These are phyloP conservation scores for Sphaerulina populicola DNA, from an alignment of 2,329 filamentous ascomycete genomes.

Conservation along the genomic window DNA sequence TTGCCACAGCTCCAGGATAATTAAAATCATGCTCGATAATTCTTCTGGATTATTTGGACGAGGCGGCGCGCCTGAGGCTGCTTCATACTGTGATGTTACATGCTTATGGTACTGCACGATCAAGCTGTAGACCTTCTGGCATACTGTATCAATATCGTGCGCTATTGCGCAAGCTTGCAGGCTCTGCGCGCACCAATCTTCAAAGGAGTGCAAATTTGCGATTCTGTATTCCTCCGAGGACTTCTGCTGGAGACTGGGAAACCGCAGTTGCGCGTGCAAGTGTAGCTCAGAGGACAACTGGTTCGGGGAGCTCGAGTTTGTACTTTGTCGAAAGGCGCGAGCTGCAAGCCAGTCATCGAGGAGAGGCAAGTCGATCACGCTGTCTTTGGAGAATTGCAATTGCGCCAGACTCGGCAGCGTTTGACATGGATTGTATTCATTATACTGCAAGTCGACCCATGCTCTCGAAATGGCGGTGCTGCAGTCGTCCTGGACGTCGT, in stretches of 20 bases:
- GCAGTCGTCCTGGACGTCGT: conserved; percentile 1
- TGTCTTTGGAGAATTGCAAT: conserved; percentile 25
- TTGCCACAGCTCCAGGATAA: conserved; percentile 51
- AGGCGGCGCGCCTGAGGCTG: too few relatives aligned
- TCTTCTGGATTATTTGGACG: not conserved
- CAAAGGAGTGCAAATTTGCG: conserved; percentile 8
- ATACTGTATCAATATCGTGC: not conserved
- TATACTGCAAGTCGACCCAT: not conserved
- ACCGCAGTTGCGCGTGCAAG: not conserved
- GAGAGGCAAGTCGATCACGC: not conserved
- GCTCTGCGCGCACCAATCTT: not conserved
- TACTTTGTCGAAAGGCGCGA: not conserved
- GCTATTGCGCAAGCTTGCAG: not conserved
- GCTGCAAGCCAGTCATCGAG: not conserved
- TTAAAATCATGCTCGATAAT: conserved; percentile 12
- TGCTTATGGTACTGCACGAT: not conserved
- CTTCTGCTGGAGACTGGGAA: conserved; percentile 13
- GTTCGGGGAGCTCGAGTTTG: conserved; percentile 3
- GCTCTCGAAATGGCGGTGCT: not conserved
- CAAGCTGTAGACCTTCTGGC: not conserved
- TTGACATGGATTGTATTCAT: conserved; percentile 1
- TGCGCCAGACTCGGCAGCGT: not conserved
- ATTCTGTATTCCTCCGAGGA: not conserved
- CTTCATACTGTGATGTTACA: not conserved
- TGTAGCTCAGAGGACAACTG: conserved; percentile 11